These are phyloP conservation scores for Eimeria falciformis DNA, from an alignment of 169 alveolate genomes.

Conservation along the genomic window DNA sequence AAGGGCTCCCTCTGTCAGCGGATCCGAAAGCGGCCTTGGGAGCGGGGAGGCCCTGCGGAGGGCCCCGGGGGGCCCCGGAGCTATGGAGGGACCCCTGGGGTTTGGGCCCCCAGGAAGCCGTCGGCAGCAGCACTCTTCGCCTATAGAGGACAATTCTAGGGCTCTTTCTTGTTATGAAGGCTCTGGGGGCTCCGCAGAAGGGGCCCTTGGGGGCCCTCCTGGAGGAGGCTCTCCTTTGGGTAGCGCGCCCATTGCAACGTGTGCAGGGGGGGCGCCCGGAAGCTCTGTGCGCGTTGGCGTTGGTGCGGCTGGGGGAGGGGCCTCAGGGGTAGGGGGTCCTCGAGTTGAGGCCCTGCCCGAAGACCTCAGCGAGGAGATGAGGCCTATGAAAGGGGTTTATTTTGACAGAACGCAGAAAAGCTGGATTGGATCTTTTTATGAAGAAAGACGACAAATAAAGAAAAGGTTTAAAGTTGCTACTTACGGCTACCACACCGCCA, in stretches of 20 bases:
- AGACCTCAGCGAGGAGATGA: slow-evolving; percentile 30
- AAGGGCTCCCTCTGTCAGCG: neutral
- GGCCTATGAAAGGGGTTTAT: slow-evolving; percentile 72
- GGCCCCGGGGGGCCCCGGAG: neutral
- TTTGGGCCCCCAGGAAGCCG: neutral
- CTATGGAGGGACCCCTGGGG: neutral
- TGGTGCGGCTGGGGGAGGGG: neutral
- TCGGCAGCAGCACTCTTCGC: neutral
- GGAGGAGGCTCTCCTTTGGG: neutral
- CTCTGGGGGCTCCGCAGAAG: slow-evolving; percentile 1
- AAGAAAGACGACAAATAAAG: slow-evolving; percentile 64
- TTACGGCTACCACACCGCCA: slow-evolving; percentile 57
- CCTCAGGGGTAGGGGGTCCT: neutral
- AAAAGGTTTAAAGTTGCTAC: slow-evolving; percentile 66
- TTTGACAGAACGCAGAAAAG: slow-evolving; percentile 67
- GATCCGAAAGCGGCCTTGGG: neutral
- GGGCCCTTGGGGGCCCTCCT: slow-evolving; percentile 27
- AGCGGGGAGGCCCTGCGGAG: neutral
- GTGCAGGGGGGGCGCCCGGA: neutral
- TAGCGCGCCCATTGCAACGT: no score
- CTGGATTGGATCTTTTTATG: slow-evolving; percentile 73
- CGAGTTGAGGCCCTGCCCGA: neutral
- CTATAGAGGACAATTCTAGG: neutral
- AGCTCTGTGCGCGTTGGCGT: neutral
- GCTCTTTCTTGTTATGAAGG: neutral